Base-by-base conservation (phyloP, 1,284 basidiomycete species). In the Nidula niveotomentosa region DNA sequence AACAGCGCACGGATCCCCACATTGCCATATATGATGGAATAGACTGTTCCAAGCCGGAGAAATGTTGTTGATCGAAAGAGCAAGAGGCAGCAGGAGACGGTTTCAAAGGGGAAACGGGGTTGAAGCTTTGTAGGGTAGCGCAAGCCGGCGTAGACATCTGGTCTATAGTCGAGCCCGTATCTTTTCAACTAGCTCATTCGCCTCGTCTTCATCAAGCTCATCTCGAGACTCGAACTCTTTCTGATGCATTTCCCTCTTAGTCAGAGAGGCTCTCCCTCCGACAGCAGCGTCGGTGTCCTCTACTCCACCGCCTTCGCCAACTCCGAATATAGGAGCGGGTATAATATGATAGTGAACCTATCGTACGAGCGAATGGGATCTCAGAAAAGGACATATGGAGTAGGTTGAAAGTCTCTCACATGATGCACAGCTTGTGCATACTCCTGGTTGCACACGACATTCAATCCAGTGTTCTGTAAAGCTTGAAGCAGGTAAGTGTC, bases 371-470 rank as follows among this genome's bases (percentile, higher is more conserved):
- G 41, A 36, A 33, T 33, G 49, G 49, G 23, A 46, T 45, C 43
- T 23, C 51, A 37, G 34, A 39, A 15, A 36, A 53, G 50, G 30
- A 53, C 46, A 52, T 49, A 36, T 30, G 35, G 36, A 10, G 33
- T 12, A 48, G 33, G 8, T n/a, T 48, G 39, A 17, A 43, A 23
- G 41, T 51, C 30, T 71, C 83, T 55, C 58, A 90, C 88, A 73
- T 92, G 90, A n/a, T 83, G 84, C 2, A 92, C 88, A 6, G 86
- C 86, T 64, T 92, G 89, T 0, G 87, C 89, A 62, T 93, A 91
- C 66, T 91, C 88, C 67, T 92, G 89, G 64, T 90, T 90, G 60
- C 86, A 88, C 2, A 90, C 88, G 7, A 91, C 79, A 64, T 90
- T 90, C 50, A 90, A 71, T 8, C 75, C 86, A 4, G 84, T 86